Base-by-base conservation (phyloP, 371 early-diverging fungal genomes). In the Mucor mucedo region DNA sequence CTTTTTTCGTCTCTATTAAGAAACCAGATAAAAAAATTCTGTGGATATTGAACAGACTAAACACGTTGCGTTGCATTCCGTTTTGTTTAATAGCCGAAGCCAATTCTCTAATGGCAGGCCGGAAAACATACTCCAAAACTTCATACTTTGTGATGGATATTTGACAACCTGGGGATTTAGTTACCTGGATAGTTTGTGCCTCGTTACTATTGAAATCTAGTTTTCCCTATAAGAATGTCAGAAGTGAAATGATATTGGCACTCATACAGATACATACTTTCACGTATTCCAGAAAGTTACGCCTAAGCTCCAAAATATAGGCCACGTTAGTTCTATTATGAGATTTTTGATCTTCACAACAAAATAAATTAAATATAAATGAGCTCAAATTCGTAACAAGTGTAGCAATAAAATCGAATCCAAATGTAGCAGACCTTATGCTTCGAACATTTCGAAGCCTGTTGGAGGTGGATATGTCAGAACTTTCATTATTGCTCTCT, bases 401-500 rank as follows among this genome's bases (percentile, higher is more conserved):
- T 35, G 33, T 61, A 4, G 27, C 32, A 33, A 61, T 44, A 53
- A 61, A 61, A 8, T 53, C 40, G n/a, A n/a, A n/a, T n/a, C n/a
- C n/a, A n/a, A n/a, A n/a, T n/a, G n/a, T n/a, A n/a, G n/a, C n/a
- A n/a, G 61, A 53, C 5, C 42, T 42, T 9, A 53, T 9, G 14
- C 53, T 39, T 21, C 61, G 28, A 13, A 61, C 54, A 44, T 61
- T 61, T 61, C 61, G 52, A 42, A 39, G 33, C n/a, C n/a, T n/a
- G n/a, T n/a, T n/a, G n/a, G n/a, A n/a, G n/a, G n/a, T n/a, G n/a
- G n/a, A n/a, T n/a, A n/a, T n/a, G n/a, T n/a, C n/a, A n/a, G n/a
- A n/a, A n/a, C n/a, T n/a, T n/a, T n/a, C n/a, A n/a, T n/a, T n/a
- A n/a, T n/a, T n/a, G n/a, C n/a, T n/a, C n/a, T n/a, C n/a, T n/a